These are phyloP conservation scores for Lepiota brunneoincarnata DNA, from an alignment of 768 basidiomycete species.

Conservation along the genomic window DNA sequence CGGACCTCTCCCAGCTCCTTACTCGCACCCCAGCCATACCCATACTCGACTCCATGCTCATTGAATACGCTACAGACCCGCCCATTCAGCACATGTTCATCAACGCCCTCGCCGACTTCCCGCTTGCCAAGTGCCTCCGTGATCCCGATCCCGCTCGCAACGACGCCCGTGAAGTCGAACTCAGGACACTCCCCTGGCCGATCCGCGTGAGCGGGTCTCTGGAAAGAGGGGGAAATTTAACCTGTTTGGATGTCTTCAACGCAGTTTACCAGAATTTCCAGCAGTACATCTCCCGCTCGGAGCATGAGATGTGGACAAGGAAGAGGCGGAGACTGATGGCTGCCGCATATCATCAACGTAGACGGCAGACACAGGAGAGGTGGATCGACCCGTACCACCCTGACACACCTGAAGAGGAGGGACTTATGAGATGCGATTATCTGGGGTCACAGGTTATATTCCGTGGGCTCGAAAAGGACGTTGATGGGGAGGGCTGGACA, in stretches of 20 bases:
- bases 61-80: not conserved
- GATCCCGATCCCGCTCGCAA: conserved; percentile 7
- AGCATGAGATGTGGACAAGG: not conserved
- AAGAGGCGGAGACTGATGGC: conserved; percentile 1
- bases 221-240: not conserved
- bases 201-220: conserved; percentile 2
- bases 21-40: not conserved
- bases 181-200: conserved; percentile 7
- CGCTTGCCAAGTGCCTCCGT: conserved; percentile 6
- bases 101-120: conserved; percentile 8
- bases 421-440: conserved; percentile 8
- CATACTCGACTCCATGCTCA: not conserved
- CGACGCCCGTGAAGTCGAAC: not conserved
- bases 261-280: conserved; percentile 4
- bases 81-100: conserved; percentile 11
- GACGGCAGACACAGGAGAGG: not conserved
- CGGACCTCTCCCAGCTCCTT: not conserved
- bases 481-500: conserved; percentile 2
- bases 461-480: not conserved
- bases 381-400: not conserved
- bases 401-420: conserved; percentile 1
- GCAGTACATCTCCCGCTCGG: not conserved
- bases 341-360: not conserved
- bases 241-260: not conserved
- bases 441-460: conserved; percentile 5